phyloP scores from a whole-genome alignment of 2,329 filamentous ascomycete genomes.

The Fragosphaeria purpurea region DNA sequence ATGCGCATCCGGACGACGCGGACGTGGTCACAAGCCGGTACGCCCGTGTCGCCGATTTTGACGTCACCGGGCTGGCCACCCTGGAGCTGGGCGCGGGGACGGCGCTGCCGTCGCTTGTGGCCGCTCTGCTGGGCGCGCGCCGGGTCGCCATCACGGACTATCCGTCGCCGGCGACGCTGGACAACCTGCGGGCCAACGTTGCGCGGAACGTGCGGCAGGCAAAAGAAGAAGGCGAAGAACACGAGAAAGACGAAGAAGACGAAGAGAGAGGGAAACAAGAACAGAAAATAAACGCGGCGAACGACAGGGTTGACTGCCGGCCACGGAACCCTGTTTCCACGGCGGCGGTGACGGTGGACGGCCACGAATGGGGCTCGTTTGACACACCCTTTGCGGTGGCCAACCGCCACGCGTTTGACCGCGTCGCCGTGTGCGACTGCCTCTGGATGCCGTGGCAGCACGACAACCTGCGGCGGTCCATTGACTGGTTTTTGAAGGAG shows the following conservation, averaged over 20 bases:
- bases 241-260: neutral
- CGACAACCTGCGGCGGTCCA: conserved; percentile 51
- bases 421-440: conserved; percentile 61
- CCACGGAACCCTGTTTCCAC: neutral
- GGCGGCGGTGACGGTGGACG: conserved; percentile 34
- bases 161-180: conserved; percentile 49
- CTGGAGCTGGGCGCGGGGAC: conserved; percentile 61
- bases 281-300: neutral
- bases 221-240: neutral
- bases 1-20: neutral
- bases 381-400: conserved; percentile 13
- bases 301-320: neutral
- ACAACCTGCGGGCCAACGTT: conserved; percentile 49
- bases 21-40: conserved; percentile 3
- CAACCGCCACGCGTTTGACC: conserved; percentile 38
- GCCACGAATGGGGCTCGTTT: conserved; percentile 56
- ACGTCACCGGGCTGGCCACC: conserved; percentile 40
- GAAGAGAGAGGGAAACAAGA: neutral
- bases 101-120: conserved; percentile 42
- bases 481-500: conserved; percentile 49
- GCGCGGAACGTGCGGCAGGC: conserved; percentile 33
- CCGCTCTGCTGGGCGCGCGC: conserved; percentile 34
- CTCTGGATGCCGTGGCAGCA: conserved; percentile 69
- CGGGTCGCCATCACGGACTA: conserved; percentile 57
- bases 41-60: conserved; percentile 23